Conservation (phyloP, 345 rosid species). For the Aegle marmelos region DNA sequence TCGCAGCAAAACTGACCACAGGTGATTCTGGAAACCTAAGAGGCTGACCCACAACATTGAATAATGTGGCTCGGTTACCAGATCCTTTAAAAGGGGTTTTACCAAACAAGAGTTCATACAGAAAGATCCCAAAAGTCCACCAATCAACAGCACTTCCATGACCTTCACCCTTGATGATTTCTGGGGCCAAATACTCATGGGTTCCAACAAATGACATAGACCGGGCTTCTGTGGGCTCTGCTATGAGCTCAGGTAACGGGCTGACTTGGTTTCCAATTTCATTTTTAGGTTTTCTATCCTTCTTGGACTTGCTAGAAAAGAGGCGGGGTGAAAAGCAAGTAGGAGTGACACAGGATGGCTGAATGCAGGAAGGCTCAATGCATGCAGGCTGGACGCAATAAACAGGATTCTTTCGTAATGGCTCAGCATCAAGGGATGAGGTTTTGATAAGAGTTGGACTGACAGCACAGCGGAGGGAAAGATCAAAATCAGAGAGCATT, state of each 20-base stretch:
- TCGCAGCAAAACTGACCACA: slow-evolving; percentile 73
- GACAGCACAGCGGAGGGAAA: slow-evolving; percentile 79
- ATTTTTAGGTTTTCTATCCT: slow-evolving; percentile 61
- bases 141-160: slow-evolving; percentile 98
- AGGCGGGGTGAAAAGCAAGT: slow-evolving; percentile 87
- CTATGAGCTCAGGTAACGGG: slow-evolving; percentile 83
- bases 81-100: slow-evolving; percentile 93
- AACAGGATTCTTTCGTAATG: slow-evolving; percentile 59
- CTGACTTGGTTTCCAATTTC: slow-evolving; percentile 77
- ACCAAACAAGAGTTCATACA: slow-evolving; percentile 81
- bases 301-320: slow-evolving; percentile 82
- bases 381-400: slow-evolving; percentile 85
- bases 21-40: slow-evolving; percentile 84
- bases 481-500: slow-evolving; percentile 84
- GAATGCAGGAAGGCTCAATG: slow-evolving; percentile 80
- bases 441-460: slow-evolving; percentile 75
- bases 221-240: slow-evolving; percentile 89
- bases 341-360: slow-evolving; percentile 80
- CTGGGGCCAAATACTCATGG: slow-evolving; percentile 86
- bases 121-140: slow-evolving; percentile 94
- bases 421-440: slow-evolving; percentile 58
- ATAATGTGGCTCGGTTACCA: slow-evolving; percentile 78
- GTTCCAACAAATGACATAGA: slow-evolving; percentile 97
- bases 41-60: slow-evolving; percentile 91
- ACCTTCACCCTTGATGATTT: slow-evolving; percentile 92